Conservation (phyloP, 2,329 filamentous ascomycete species). For the Sporothrix euskadiensis region DNA sequence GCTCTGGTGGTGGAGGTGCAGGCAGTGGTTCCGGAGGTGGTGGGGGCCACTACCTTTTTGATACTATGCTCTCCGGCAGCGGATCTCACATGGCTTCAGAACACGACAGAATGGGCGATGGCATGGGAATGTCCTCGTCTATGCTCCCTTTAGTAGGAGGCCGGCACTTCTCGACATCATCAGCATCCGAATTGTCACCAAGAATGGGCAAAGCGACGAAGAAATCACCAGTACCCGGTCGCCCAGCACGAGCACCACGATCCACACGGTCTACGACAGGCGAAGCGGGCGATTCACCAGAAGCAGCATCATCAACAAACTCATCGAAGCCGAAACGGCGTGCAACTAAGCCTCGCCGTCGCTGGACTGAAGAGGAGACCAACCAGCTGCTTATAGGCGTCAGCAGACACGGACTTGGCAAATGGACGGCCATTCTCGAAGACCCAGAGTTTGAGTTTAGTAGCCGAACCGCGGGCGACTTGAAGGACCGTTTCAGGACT, state of each 20-base stretch:
- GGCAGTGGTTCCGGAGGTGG: background rate
- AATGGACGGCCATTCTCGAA: constrained; percentile 65
- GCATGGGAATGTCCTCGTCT: background rate
- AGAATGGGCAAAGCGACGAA: constrained; percentile 29
- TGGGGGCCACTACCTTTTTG: constrained; percentile 21
- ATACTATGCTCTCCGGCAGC: constrained; percentile 30
- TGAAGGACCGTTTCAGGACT: constrained; percentile 67
- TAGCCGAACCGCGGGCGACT: constrained; percentile 60
- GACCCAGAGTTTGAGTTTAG: constrained; percentile 63
- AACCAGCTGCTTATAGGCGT: constrained; percentile 63
- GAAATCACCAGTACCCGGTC: constrained; percentile 30
- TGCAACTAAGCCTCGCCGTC: constrained; percentile 58
- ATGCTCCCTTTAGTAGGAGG: background rate
- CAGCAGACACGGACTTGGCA: constrained; percentile 62
- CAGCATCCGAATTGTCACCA: constrained; percentile 6
- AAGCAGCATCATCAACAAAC: constrained; percentile 28
- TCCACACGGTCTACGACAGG: constrained; percentile 15
- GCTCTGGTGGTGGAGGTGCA: background rate
- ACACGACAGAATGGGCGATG: constrained; percentile 34
- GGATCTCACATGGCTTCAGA: constrained; percentile 31
- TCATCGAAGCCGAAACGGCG: constrained; percentile 51
- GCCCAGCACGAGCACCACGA: constrained; percentile 26
- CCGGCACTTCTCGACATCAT: constrained; percentile 13
- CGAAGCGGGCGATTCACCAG: constrained; percentile 21
- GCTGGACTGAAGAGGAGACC: constrained; percentile 67